phyloP scores from a whole-genome alignment of 2,329 filamentous ascomycete genomes.

The Madurella mycetomatis region DNA sequence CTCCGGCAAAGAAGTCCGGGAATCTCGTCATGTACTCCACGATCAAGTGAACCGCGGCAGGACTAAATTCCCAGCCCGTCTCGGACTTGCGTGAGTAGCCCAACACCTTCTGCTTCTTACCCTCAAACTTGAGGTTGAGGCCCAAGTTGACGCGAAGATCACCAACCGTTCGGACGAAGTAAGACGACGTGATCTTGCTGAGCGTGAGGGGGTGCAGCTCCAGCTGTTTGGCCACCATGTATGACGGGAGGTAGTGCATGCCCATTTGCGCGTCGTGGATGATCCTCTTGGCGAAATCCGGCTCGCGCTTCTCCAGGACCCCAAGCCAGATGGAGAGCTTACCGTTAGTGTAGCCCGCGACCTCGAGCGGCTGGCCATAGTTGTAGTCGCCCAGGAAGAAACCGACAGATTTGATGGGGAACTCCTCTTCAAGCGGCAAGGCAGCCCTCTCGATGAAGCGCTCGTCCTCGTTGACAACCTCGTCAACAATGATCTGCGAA shows the following conservation, averaged over 20 bases:
- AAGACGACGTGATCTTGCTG: conserved; percentile 94
- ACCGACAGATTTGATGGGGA: conserved; percentile 72
- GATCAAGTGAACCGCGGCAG: conserved; percentile 74
- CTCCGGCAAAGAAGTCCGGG: conserved; percentile 88
- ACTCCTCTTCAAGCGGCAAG: conserved; percentile 87
- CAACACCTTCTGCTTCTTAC: conserved; percentile 88
- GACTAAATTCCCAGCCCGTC: conserved; percentile 93
- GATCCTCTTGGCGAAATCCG: conserved; percentile 73
- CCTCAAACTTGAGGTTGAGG: conserved; percentile 95
- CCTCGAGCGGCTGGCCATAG: conserved; percentile 84
- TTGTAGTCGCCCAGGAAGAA: conserved; percentile 95
- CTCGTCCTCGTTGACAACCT: conserved; percentile 84
- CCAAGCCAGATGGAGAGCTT: conserved; percentile 79
- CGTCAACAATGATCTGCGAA: conserved; percentile 84
- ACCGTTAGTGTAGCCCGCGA: conserved; percentile 67
- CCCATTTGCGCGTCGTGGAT: conserved; percentile 64
- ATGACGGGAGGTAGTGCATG: conserved; percentile 80
- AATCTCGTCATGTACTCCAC: conserved; percentile 89
- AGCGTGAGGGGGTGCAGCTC: conserved; percentile 79
- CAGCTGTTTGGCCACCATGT: conserved; percentile 77
- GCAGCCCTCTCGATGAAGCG: conserved; percentile 88
- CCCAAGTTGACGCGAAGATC: conserved; percentile 84
- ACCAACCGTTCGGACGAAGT: conserved; percentile 72
- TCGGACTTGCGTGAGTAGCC: conserved; percentile 86
- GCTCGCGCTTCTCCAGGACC: conserved; percentile 65